Percentiles rank a stretch among this genome's conserved stretches.
phyloP scores from a whole-genome alignment of 2,329 filamentous ascomycete genomes.

The Fulvia fulva region DNA sequence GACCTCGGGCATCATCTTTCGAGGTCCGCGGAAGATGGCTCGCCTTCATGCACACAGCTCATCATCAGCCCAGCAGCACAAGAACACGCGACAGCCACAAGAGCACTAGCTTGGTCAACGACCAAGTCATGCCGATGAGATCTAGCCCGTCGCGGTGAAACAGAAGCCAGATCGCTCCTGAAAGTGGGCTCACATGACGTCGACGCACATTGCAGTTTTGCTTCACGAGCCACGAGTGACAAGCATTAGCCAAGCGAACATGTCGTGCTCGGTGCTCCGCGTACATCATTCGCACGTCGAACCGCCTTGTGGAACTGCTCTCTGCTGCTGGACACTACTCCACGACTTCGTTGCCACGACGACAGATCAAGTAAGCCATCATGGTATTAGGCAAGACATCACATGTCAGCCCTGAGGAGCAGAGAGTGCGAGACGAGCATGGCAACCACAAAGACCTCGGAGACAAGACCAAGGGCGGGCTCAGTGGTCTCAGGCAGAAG shows the following conservation, averaged over 20 bases:
- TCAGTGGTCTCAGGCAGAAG: slow-evolving; percentile 15
- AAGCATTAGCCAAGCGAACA: neutral
- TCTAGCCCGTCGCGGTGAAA: too few relatives aligned
- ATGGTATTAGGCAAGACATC: slow-evolving; percentile 19
- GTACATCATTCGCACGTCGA: neutral
- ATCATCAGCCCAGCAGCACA: too few relatives aligned
- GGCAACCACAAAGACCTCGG: neutral
- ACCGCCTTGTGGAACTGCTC: neutral
- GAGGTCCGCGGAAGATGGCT: too few relatives aligned
- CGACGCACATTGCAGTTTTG: neutral
- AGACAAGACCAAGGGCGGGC: slow-evolving; percentile 4
- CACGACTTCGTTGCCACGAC: neutral
- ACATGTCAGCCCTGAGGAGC: slow-evolving; percentile 18
- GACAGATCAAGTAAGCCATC: neutral
- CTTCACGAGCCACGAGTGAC: neutral
- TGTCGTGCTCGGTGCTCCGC: neutral
- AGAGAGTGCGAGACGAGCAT: slow-evolving; percentile 6
- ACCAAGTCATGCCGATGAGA: too few relatives aligned
- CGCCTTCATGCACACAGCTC: too few relatives aligned
- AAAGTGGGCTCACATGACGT: neutral
- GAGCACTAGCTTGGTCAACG: too few relatives aligned
- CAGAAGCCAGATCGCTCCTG: neutral
- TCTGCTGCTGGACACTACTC: neutral
- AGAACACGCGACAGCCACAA: too few relatives aligned
- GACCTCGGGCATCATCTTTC: too few relatives aligned